Conservation (phyloP, 768 basidiomycete species). For the Tricholoma sp. region DNA sequence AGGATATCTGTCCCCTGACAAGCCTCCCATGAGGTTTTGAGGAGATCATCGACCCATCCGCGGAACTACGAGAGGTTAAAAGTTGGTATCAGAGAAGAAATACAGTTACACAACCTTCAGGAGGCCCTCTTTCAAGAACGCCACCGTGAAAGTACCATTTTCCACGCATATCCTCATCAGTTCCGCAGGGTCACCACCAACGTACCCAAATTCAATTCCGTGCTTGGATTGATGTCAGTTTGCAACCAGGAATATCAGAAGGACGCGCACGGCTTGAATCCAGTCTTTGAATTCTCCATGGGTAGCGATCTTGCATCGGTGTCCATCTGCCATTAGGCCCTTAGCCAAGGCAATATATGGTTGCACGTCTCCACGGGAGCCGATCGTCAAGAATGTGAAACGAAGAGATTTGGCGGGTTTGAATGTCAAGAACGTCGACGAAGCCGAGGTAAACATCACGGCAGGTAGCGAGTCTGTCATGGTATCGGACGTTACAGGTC, state of each 20-base stretch:
- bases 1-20: conserved; percentile 93
- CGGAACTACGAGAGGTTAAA: conserved; percentile 60
- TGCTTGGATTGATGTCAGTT: conserved; percentile 43
- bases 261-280: conserved; percentile 79
- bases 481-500: conserved; percentile 41
- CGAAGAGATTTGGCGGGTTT: conserved; percentile 81
- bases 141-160: conserved; percentile 95
- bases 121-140: conserved; percentile 88
- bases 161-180: conserved; percentile 97
- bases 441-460: conserved; percentile 96
- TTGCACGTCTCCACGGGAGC: conserved; percentile 95
- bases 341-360: conserved; percentile 96
- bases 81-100: conserved; percentile 1
- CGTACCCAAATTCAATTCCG: conserved; percentile 92
- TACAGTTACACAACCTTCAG: conserved; percentile 54
- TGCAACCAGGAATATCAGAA: conserved; percentile 1
- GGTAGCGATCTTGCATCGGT: conserved; percentile 85
- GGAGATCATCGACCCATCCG: conserved; percentile 94
- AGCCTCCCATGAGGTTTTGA: conserved; percentile 93
- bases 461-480: conserved; percentile 73
- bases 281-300: conserved; percentile 94
- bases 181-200: conserved; percentile 97
- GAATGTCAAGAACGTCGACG: conserved; percentile 94
- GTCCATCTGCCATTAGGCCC: conserved; percentile 86
- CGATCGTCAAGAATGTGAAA: conserved; percentile 95